phyloP scores from a whole-genome alignment of 331 rosid species.

The Quercus lobata region DNA sequence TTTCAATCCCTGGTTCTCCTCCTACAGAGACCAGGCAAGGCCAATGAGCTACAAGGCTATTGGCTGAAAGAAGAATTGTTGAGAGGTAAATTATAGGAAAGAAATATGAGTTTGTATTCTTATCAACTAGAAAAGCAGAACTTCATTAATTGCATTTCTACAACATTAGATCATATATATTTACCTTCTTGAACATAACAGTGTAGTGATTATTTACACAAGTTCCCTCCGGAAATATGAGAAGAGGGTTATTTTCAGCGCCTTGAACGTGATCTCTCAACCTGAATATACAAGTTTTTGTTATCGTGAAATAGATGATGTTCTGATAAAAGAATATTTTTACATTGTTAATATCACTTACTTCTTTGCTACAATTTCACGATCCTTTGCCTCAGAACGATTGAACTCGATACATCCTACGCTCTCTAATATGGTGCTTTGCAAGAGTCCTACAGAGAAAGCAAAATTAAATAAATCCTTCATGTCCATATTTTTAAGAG shows the following conservation, averaged over 20 bases:
- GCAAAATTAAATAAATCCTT: constrained; percentile 3
- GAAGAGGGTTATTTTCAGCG: constrained; percentile 91
- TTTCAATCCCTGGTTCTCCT: too few species aligned
- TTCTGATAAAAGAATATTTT: not conserved
- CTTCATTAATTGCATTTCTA: not conserved
- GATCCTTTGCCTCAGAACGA: constrained; percentile 86
- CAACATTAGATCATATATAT: constrained; percentile 8
- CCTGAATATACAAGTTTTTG: constrained; percentile 38
- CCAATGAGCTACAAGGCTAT: too few species aligned
- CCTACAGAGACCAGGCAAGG: too few species aligned
- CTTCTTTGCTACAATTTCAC: constrained; percentile 91
- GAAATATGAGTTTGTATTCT: not conserved
- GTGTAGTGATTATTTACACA: constrained; percentile 97
- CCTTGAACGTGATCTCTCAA: constrained; percentile 86
- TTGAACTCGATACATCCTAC: constrained; percentile 96
- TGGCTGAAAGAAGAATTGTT: too few species aligned
- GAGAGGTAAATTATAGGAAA: not conserved
- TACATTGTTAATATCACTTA: constrained; percentile 34
- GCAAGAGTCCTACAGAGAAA: constrained; percentile 71
- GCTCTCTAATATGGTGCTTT: constrained; percentile 94
- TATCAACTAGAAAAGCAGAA: not conserved
- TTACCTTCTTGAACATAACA: constrained; percentile 96
- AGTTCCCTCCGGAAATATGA: constrained; percentile 97
- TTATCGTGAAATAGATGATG: constrained; percentile 12
- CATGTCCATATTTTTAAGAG: not conserved